phyloP scores from a whole-genome alignment of 805 yeast species.

The Wickerhamomyces strasburgensis region DNA sequence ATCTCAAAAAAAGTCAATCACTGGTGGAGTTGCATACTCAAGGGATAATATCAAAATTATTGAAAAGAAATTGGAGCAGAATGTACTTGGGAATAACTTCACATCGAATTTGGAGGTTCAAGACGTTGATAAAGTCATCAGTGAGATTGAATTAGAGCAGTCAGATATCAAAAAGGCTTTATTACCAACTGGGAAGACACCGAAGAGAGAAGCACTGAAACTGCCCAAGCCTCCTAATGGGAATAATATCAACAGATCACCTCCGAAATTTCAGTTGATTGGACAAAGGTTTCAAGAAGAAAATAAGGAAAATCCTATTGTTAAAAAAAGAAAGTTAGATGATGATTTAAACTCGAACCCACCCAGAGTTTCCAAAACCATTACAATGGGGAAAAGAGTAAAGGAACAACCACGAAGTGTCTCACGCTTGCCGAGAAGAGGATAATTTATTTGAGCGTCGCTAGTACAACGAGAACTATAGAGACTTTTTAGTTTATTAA shows the following conservation, averaged over 20 bases:
- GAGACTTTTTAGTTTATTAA: too few relatives aligned
- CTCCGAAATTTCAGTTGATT: slow-evolving; percentile 26
- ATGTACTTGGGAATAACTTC: slow-evolving; percentile 10
- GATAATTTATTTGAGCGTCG: neutral
- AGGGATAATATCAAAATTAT: slow-evolving; percentile 1
- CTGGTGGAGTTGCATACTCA: neutral
- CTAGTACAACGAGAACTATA: too few relatives aligned
- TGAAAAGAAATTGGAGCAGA: slow-evolving; percentile 3
- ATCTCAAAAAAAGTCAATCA: slow-evolving; percentile 1
- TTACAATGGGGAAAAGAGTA: neutral
- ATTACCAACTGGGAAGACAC: slow-evolving; percentile 29
- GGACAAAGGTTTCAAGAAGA: slow-evolving; percentile 20
- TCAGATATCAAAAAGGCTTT: slow-evolving; percentile 19
- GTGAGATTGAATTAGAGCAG: slow-evolving; percentile 24
- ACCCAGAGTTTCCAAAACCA: slow-evolving; percentile 10
- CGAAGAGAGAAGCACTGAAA: slow-evolving; percentile 17
- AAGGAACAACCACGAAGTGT: neutral
- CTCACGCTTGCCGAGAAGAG: neutral
- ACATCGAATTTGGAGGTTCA: slow-evolving; percentile 15
- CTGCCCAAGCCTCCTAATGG: slow-evolving; percentile 10
- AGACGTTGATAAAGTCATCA: slow-evolving; percentile 19
- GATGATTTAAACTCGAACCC: slow-evolving; percentile 3
- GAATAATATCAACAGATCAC: slow-evolving; percentile 10
- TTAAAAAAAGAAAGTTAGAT: slow-evolving; percentile 11
- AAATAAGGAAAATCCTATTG: slow-evolving; percentile 2